phyloP scores from a whole-genome alignment of 441 rosid genomes.

The Flueggea neowawraea region DNA sequence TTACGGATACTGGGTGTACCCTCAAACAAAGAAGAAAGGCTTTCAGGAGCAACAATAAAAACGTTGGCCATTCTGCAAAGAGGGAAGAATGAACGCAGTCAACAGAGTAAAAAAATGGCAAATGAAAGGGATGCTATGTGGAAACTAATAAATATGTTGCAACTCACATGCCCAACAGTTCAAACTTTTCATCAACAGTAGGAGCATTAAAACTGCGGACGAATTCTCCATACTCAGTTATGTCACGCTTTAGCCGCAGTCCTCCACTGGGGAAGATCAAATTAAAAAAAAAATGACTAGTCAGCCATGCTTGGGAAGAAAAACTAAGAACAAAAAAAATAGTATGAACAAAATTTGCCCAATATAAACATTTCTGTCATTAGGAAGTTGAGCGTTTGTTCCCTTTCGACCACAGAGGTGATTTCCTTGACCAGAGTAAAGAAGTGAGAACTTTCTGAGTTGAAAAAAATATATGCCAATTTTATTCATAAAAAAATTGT shows the following conservation, averaged over 20 bases:
- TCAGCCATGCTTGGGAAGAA: too few relatives aligned
- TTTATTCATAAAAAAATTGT: too few relatives aligned
- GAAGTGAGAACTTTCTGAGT: too few relatives aligned
- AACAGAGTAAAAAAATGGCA: constrained; percentile 7
- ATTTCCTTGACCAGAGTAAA: too few relatives aligned
- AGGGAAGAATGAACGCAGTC: too few relatives aligned
- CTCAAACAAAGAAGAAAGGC: constrained; percentile 88
- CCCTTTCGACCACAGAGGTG: too few relatives aligned
- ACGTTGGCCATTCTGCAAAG: constrained; percentile 85
- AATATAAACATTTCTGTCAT: too few relatives aligned
- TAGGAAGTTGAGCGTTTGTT: too few relatives aligned
- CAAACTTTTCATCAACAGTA: constrained; percentile 93
- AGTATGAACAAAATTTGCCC: too few relatives aligned
- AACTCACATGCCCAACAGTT: constrained; percentile 90
- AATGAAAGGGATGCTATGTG: neutral
- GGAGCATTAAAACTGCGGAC: constrained; percentile 90
- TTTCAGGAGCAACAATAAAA: constrained; percentile 96
- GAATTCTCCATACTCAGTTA: constrained; percentile 88
- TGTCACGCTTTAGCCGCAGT: constrained; percentile 92
- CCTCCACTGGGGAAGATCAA: constrained; percentile 64
- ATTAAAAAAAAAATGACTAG: constrained; percentile 12
- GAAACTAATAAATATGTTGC: constrained; percentile 1
- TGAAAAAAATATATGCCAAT: too few relatives aligned
- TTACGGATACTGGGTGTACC: constrained; percentile 92
- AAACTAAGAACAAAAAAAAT: too few relatives aligned